Base-by-base conservation (phyloP, 1,139 yeast genomes). In the Pichia sp. region DNA sequence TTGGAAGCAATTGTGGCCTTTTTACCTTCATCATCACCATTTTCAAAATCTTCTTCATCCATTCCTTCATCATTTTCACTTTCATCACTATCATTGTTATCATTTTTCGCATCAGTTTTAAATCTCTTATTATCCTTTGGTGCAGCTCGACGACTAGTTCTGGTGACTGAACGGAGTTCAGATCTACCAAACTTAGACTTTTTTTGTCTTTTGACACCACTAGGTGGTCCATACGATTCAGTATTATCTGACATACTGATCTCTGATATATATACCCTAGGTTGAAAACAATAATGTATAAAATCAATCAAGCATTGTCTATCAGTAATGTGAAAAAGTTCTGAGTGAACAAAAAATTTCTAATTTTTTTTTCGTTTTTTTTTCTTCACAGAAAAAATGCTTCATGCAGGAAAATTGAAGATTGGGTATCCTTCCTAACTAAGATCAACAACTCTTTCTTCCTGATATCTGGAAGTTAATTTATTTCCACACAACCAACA, bases 161-260 rank as follows among this genome's bases (percentile, higher is more conserved):
- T 73, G 5, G 79, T 76, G 30, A 85, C 77, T 2, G 70, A 70
- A 62, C 93, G 71, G 58, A 79, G 58, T 51, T 79, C 79, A 41
- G 73, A 71, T 58, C 93, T 72, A 3, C 93, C 91, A 48, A 73
- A 70, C 53, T 79, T 78, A 38, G 55, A 34, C 54, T 58, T 56
- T 40, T 53, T 53, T 41, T 48, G 48, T 52, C 44, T 47, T 34
- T 46, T 44, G n/a, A 40, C 15, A 22, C 37, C 37, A n/a, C 14
- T 35, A 15, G n/a, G 8, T 11, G 31, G 21, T 66, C 28, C 73
- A 9, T 21, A 11, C 14, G 5, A 5, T 2, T 28, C 31, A 12
- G 5, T 3, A 15, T 2, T 28, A 4, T 28, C n/a, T 28, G 31
- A 28, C 31, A 28, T 28, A 12, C 31, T 28, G 11, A 2, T 9